A percentile compares a stretch with the other conserved stretches of the same genome.
These are phyloP conservation scores for Aspergillus sclerotialis DNA, from an alignment of 2,329 filamentous ascomycete genomes.

Conservation along the genomic window DNA sequence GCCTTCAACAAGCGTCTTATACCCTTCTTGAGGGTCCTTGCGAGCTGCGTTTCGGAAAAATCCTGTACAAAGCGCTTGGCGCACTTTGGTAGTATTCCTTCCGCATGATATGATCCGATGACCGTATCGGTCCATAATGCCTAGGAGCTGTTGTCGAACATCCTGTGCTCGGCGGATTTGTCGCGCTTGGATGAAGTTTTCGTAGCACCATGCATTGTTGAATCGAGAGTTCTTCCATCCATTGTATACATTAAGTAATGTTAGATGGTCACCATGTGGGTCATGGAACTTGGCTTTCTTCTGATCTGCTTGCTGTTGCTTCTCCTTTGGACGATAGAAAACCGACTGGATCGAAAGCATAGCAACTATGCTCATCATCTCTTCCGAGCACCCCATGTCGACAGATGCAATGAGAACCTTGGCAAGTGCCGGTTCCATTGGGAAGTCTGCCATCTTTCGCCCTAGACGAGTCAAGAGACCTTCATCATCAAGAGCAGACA, in stretches of 20 bases:
- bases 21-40: slow-evolving; percentile 93
- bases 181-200: slow-evolving; percentile 93
- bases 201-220: slow-evolving; percentile 86
- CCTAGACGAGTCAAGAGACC: slow-evolving; percentile 85
- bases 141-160: slow-evolving; percentile 82
- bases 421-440: slow-evolving; percentile 88
- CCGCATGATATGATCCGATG: slow-evolving; percentile 79
- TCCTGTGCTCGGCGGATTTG: slow-evolving; percentile 85
- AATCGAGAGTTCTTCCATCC: slow-evolving; percentile 84
- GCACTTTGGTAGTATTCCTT: slow-evolving; percentile 76
- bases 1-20: slow-evolving; percentile 93
- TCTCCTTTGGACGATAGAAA: slow-evolving; percentile 96
- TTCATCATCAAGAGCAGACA: slow-evolving; percentile 90
- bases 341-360: slow-evolving; percentile 84
- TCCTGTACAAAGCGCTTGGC: slow-evolving; percentile 81
- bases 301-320: slow-evolving; percentile 91
- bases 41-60: slow-evolving; percentile 94
- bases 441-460: slow-evolving; percentile 96
- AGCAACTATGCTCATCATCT: slow-evolving; percentile 87
- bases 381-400: slow-evolving; percentile 82
- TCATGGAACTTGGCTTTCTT: slow-evolving; percentile 98
- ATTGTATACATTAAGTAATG: slow-evolving; percentile 93
- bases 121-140: slow-evolving; percentile 89
- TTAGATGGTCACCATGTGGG: slow-evolving; percentile 87
- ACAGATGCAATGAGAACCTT: slow-evolving; percentile 86